Evolutionary conservation across 768 basidiomycete genomes (phyloP), one percentile per base, ranked within the genome.

Genomic region (Pilatotrama ljubarskyi): DNA sequence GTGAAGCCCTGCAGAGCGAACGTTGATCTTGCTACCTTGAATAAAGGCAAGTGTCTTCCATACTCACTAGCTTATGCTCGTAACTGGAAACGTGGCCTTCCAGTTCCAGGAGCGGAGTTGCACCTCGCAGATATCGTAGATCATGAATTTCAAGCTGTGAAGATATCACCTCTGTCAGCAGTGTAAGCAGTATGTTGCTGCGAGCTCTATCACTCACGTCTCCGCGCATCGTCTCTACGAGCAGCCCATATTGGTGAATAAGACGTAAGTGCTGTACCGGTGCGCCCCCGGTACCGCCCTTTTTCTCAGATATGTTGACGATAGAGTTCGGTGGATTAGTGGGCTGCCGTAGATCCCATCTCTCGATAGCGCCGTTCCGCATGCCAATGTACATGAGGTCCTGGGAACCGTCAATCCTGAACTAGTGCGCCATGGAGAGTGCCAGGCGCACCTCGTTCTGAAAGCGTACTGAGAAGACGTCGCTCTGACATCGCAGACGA

Each of bases 91-190:
- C 70, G 62, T 90, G 84, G 1, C 86, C 88, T 10, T 69, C 62
- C 59, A 84, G 84, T 5, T 68, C 63, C 52, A 80, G 69, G 2
- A 82, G 29, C 0, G 90, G 88, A 1, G 69, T 70, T 13, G 64
- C 63, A 35, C 63, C 62, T n/a, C 74, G 69, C 46, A 78, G 70
- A 63, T 82, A 88, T 9, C 90, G 84, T 51, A 88, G 70, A 71
- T 91, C 89, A 61, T 81, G 87, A 3, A 79, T 73, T 46, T 82
- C 78, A 17, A 90, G 74, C 89, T 88, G 7, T n/a, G 1, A n/a
- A 22, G 14, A 10, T 11, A 25, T 38, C 25, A 11, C 49, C 22
- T 20, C 14, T 22, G 2, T 17, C 2, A 58, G 24, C 2, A 24
- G 18, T 20, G 14, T 37, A 7, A 37, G 36, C 36, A 5, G 18